Conservation (phyloP, 2,329 filamentous ascomycete species). For the Lasiodiplodia theobromae region DNA sequence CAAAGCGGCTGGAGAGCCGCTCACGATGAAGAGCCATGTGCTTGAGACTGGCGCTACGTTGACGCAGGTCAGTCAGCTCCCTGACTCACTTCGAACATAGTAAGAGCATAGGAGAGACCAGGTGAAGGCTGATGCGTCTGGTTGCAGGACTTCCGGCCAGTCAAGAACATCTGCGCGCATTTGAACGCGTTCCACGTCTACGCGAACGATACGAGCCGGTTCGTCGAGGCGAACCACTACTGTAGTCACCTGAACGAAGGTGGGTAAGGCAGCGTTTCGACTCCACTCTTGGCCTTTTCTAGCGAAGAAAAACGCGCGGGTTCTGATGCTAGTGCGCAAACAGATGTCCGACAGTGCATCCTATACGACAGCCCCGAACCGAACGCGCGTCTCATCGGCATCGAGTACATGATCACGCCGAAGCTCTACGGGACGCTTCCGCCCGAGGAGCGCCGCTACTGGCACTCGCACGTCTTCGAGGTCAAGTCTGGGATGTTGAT, state of each 20-base stretch:
- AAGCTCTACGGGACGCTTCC: conserved; percentile 71
- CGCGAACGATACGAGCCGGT: conserved; percentile 71
- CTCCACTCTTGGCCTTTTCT: background rate
- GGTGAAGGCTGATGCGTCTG: conserved; percentile 8
- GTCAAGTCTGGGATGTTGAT: conserved; percentile 82
- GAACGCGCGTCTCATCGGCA: conserved; percentile 73
- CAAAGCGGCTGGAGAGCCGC: conserved; percentile 57
- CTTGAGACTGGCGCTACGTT: conserved; percentile 68
- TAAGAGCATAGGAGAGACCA: background rate
- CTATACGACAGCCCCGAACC: conserved; percentile 76
- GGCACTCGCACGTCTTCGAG: conserved; percentile 80
- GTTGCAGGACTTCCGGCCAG: conserved; percentile 68
- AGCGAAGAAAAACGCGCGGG: background rate
- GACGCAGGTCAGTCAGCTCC: conserved; percentile 58
- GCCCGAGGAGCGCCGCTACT: conserved; percentile 72
- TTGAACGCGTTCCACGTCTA: conserved; percentile 89
- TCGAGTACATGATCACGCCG: conserved; percentile 83
- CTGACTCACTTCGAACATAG: conserved; percentile 18
- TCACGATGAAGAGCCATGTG: conserved; percentile 63
- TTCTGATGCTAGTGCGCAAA: background rate
- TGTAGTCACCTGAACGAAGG: conserved; percentile 76
- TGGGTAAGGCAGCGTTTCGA: conserved; percentile 34
- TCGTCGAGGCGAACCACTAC: conserved; percentile 84
- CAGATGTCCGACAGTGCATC: conserved; percentile 82
- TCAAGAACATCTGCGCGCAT: conserved; percentile 80